Base-by-base conservation (phyloP, 1,139 yeast species). In the Pichia sp. region DNA sequence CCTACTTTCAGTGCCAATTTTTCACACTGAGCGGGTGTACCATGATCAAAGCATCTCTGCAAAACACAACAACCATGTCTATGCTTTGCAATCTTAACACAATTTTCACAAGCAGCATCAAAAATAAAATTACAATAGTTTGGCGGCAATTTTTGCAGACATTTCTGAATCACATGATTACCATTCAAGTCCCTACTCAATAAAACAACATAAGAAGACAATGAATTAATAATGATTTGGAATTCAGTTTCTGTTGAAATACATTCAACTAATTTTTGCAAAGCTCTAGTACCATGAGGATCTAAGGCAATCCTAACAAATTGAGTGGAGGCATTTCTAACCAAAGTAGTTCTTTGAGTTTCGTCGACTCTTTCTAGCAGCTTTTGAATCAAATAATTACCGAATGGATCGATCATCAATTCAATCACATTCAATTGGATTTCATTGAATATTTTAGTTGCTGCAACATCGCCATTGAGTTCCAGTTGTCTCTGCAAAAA, bases 1-100 rank as follows among this genome's bases (percentile, higher is more conserved):
- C 84, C 82, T 40, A 81, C 81, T 58, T 73, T 73, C 45, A 69
- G 61, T n/a, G 70, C 72, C 56, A 87, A 76, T 63, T 81, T 85
- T 61, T 74, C 75, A 53, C 85, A 76, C 68, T 93, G 98, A 43
- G 73, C 74, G 1, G 72, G 72, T 34, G 81, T 80, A 4, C 98
- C 97, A 67, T 86, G 88, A 69, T 93, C 97, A 70, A 84, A 85
- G 72, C 89, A 93, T 63, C 96, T 83, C 70, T 93, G 99, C 59
- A 93, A 77, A 10, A 93, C 99, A 72, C 99, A 93, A 70, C 99
- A 93, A 0, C 99, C 99, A 69, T 93, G 99, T 63, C 96, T 84
- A 67, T 93, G 99, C 44, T 96, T 90, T 2, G 97, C 96, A 51
- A 93, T 90, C 49, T 84, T 83, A 31, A 85, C 80, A 60, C 95